Conservation (phyloP, 768 basidiomycete species). For the Boletus rex-veris region DNA sequence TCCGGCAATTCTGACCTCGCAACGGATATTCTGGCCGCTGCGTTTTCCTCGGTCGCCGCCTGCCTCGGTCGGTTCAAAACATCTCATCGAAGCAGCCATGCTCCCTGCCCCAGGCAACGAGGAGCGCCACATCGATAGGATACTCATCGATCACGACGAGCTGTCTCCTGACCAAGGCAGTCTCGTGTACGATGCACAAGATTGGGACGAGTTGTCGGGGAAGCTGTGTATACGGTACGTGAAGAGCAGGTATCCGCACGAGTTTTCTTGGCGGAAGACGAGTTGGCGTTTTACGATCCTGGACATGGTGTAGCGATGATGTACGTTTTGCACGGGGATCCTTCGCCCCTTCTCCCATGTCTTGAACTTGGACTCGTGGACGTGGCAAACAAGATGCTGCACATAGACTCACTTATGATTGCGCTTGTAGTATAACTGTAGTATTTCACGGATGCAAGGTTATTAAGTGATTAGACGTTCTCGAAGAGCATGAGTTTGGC, state of each 20-base stretch:
- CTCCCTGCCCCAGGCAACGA: conserved; percentile 15
- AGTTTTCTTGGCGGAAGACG: conserved; percentile 23
- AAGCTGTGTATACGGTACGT: conserved; percentile 26
- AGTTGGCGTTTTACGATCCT: conserved; percentile 22
- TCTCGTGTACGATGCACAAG: conserved; percentile 23
- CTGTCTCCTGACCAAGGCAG: conserved; percentile 1
- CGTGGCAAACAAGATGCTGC: no score
- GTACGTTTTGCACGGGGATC: neutral
- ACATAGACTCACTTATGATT: no score
- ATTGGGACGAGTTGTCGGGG: conserved; percentile 33
- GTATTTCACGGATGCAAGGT: no score
- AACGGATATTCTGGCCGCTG: conserved; percentile 30
- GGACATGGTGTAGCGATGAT: conserved; percentile 20
- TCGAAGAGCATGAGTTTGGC: no score
- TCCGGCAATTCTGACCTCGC: conserved; percentile 24
- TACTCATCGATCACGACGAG: conserved; percentile 25
- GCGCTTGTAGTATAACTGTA: no score
- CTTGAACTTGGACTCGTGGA: no score
- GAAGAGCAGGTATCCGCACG: conserved; percentile 21
- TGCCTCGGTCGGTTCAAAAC: conserved; percentile 6
- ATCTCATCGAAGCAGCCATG: conserved; percentile 22
- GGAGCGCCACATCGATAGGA: conserved; percentile 17
- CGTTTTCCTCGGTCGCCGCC: conserved; percentile 10
- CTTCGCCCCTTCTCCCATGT: no score
- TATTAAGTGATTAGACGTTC: no score